Evolutionary conservation across 495 filamentous ascomycete genomes (phyloP).

Genomic region (Lepidopterella palustris): DNA sequence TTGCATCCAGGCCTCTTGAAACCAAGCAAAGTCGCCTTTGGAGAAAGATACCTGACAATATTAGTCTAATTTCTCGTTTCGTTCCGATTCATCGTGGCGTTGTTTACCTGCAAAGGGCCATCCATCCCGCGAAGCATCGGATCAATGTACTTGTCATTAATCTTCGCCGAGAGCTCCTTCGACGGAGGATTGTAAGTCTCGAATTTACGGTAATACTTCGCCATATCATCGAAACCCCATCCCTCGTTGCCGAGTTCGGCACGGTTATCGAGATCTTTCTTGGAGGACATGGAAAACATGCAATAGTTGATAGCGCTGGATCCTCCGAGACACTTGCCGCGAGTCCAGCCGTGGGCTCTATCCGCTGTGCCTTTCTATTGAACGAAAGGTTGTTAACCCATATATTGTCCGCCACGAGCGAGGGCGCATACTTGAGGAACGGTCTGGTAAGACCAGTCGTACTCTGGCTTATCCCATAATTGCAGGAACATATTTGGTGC

Average conservation of each 20-base stretch:
- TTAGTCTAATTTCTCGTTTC: background rate
- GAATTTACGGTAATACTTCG: constrained; percentile 43
- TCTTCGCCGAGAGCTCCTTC: constrained; percentile 26
- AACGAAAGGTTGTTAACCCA: constrained; percentile 5
- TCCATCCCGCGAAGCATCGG: constrained; percentile 11
- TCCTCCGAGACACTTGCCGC: constrained; percentile 53
- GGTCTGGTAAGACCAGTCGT: constrained; percentile 51
- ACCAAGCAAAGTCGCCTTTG: constrained; percentile 17
- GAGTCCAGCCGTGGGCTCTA: constrained; percentile 32
- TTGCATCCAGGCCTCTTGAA: constrained; percentile 15
- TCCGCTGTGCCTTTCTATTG: constrained; percentile 12
- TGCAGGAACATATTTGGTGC: constrained; percentile 39
- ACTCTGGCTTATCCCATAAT: constrained; percentile 38
- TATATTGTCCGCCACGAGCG: background rate
- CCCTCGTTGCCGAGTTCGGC: constrained; percentile 46
- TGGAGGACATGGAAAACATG: constrained; percentile 42
- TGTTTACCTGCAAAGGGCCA: constrained; percentile 19
- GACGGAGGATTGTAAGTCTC: constrained; percentile 40
- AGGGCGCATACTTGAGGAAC: constrained; percentile 41
- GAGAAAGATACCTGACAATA: constrained; percentile 17
- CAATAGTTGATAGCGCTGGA: constrained; percentile 51
- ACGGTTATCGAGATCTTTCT: constrained; percentile 46
- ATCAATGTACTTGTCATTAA: constrained; percentile 19
- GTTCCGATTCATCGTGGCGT: background rate
- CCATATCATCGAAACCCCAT: constrained; percentile 47